phyloP scores from a whole-genome alignment of 495 filamentous ascomycete species.

The Penicillium salamii region DNA sequence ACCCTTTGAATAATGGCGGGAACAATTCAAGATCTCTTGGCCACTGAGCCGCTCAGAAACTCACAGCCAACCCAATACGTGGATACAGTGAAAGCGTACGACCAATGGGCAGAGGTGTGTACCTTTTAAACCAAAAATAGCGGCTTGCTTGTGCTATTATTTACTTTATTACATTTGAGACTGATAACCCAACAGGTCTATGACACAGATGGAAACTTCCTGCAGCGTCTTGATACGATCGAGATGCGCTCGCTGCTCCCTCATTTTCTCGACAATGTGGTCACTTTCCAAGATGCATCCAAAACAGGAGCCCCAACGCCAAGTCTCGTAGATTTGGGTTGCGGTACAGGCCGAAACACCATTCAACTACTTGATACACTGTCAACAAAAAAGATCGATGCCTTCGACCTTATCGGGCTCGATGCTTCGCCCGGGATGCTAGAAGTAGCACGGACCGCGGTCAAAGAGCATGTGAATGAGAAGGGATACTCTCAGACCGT shows the following conservation, averaged over 20 bases:
- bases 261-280: constrained; percentile 40
- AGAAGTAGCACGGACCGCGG: constrained; percentile 44
- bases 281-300: constrained; percentile 8
- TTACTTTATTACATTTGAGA: too few relatives aligned
- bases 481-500: neutral
- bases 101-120: constrained; percentile 41
- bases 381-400: neutral
- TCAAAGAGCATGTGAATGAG: constrained; percentile 4
- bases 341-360: constrained; percentile 70
- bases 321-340: constrained; percentile 54
- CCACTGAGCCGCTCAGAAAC: neutral
- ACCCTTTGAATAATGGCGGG: too few relatives aligned
- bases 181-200: constrained; percentile 44
- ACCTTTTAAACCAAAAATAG: too few relatives aligned
- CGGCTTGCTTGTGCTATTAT: too few relatives aligned
- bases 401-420: constrained; percentile 39
- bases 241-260: constrained; percentile 57
- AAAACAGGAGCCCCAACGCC: constrained; percentile 33
- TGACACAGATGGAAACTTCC: constrained; percentile 71
- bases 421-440: constrained; percentile 57
- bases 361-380: constrained; percentile 44
- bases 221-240: constrained; percentile 65
- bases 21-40: constrained; percentile 32
- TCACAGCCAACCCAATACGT: constrained; percentile 27
- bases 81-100: constrained; percentile 40